Conservation (phyloP, 108 stramenopile genomes). For the Nitzschia sp. region DNA sequence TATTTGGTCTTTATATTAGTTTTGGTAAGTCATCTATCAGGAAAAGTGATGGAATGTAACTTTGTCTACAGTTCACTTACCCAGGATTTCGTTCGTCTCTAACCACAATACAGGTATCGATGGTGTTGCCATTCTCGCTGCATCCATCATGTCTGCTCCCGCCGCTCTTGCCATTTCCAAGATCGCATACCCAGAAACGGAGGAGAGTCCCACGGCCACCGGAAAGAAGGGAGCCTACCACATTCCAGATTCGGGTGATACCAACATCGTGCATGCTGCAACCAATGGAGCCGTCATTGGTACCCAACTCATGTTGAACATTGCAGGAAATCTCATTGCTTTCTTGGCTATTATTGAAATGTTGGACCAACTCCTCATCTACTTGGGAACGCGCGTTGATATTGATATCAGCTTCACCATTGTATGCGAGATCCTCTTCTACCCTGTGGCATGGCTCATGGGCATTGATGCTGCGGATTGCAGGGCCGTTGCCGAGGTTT, state of each 20-base stretch:
- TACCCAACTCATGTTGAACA: constrained; percentile 3
- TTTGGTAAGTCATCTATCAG: constrained; percentile 2
- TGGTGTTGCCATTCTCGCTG: constrained; percentile 20
- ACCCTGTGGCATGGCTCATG: constrained; percentile 26
- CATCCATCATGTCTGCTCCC: constrained; percentile 34
- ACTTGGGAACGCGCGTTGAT: constrained; percentile 14
- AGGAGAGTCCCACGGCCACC: constrained; percentile 13
- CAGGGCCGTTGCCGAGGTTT: constrained; percentile 7
- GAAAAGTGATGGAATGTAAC: not conserved
- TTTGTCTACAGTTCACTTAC: too few species aligned
- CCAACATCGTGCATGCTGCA: constrained; percentile 18
- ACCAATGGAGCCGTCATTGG: constrained; percentile 4
- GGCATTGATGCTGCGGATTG: constrained; percentile 17
- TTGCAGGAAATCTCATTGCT: constrained; percentile 5
- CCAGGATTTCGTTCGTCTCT: too few species aligned
- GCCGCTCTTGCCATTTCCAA: constrained; percentile 35
- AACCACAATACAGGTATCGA: constrained; percentile 9
- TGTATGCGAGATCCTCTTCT: constrained; percentile 14
- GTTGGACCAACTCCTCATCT: constrained; percentile 15
- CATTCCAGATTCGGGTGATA: constrained; percentile 17
- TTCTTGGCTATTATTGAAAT: constrained; percentile 14
- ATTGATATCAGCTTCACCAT: constrained; percentile 17
- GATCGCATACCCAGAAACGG: constrained; percentile 26
- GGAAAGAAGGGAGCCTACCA: constrained; percentile 12
- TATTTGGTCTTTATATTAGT: constrained; percentile 20